Percentiles rank a stretch among this genome's conserved stretches.
These are phyloP conservation scores for Backusella tuberculispora DNA, from an alignment of 192 early-diverging fungal species.

Conservation along the genomic window DNA sequence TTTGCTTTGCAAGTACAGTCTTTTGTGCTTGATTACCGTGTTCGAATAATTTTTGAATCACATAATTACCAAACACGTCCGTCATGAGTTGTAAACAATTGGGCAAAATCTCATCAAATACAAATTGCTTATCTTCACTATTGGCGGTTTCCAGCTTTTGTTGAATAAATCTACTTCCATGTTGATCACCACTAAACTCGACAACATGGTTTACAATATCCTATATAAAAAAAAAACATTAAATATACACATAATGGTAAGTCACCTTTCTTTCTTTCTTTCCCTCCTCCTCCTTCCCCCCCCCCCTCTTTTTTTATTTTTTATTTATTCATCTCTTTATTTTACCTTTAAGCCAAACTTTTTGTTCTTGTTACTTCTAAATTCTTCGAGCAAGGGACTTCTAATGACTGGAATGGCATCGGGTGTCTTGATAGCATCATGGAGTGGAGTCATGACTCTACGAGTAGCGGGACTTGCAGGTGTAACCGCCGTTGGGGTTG, in stretches of 20 bases:
- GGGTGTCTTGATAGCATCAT: conserved; percentile 11
- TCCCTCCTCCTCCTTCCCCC: too few relatives aligned
- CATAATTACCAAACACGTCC: conserved; percentile 99
- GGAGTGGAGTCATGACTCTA: conserved; percentile 8
- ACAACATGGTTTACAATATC: conserved; percentile 94
- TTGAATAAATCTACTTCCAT: conserved; percentile 98
- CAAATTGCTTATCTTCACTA: conserved; percentile 92
- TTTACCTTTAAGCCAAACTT: conserved; percentile 27
- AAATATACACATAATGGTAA: background rate
- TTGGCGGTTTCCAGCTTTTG: conserved; percentile 96
- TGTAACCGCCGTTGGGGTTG: background rate
- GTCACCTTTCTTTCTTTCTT: too few relatives aligned
- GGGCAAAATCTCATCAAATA: conserved; percentile 97
- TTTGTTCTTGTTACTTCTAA: conserved; percentile 26
- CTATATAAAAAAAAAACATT: too few relatives aligned
- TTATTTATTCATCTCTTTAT: too few relatives aligned
- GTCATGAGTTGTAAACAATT: conserved; percentile 94
- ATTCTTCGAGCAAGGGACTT: conserved; percentile 22
- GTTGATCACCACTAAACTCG: conserved; percentile 98
- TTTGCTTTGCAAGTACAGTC: conserved; percentile 87
- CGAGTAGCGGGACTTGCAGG: background rate
- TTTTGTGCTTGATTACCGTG: conserved; percentile 95
- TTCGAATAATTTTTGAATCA: conserved; percentile 99
- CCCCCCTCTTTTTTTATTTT: too few relatives aligned
- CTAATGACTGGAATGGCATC: background rate